phyloP scores from a whole-genome alignment of 169 alveolate species.

The Theileria equi region DNA sequence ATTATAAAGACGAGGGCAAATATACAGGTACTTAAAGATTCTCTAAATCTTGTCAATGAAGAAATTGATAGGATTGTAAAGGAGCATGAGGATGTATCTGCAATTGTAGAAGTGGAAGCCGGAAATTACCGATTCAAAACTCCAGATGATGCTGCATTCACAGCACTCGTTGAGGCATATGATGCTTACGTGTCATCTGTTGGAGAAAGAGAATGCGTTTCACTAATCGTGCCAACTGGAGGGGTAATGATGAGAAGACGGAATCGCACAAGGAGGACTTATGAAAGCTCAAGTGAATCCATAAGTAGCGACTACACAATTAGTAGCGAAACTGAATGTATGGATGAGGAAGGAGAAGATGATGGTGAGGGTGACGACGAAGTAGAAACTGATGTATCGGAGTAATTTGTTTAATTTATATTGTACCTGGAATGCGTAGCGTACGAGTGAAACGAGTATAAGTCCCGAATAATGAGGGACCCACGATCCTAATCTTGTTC shows the following conservation, averaged over 20 bases:
- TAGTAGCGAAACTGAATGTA: too few species aligned
- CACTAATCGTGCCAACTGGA: slow-evolving; percentile 5
- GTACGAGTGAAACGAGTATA: not conserved
- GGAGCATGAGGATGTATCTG: not conserved
- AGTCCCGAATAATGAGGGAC: too few species aligned
- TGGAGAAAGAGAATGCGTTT: slow-evolving; percentile 4
- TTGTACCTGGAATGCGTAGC: too few species aligned
- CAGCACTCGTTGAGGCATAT: slow-evolving; percentile 41
- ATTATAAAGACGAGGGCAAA: slow-evolving; percentile 16
- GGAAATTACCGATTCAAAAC: not conserved
- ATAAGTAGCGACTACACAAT: too few species aligned
- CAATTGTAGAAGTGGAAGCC: not conserved
- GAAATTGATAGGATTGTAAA: slow-evolving; percentile 24
- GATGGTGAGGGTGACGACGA: slow-evolving; percentile 3
- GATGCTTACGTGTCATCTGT: slow-evolving; percentile 35
- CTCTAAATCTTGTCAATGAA: not conserved
- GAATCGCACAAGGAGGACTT: not conserved
- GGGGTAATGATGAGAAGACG: too few species aligned
- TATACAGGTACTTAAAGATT: slow-evolving; percentile 9
- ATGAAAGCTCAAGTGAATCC: too few species aligned
- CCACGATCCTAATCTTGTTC: too few species aligned
- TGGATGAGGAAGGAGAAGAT: not conserved
- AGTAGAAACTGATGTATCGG: not conserved
- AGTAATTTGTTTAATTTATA: too few species aligned
- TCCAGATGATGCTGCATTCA: slow-evolving; percentile 18